A percentile compares a stretch with the other conserved stretches of the same genome.
Evolutionary conservation across 1,139 yeast species (phyloP).

Genomic region (Saccharomyces hybrid): DNA sequence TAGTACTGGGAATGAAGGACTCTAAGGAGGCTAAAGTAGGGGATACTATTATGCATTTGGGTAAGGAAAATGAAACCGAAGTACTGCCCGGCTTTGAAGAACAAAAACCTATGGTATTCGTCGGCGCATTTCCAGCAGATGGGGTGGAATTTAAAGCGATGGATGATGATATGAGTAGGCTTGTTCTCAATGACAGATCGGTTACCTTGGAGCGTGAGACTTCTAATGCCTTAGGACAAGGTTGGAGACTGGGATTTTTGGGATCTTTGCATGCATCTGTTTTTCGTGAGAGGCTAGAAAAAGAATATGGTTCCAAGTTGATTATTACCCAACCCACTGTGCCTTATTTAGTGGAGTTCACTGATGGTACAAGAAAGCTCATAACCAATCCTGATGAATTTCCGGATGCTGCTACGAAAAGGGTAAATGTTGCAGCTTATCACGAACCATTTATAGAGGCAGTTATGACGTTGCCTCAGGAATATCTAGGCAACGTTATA

Average conservation of each 20-base stretch:
- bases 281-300: slow-evolving; percentile 81
- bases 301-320: slow-evolving; percentile 87
- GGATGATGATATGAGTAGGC: slow-evolving; percentile 83
- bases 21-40: slow-evolving; percentile 85
- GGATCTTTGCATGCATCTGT: slow-evolving; percentile 95
- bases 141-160: slow-evolving; percentile 82
- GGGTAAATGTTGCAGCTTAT: slow-evolving; percentile 46
- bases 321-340: slow-evolving; percentile 95
- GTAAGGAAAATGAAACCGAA: slow-evolving; percentile 48
- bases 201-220: slow-evolving; percentile 86
- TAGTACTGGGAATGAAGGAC: slow-evolving; percentile 88
- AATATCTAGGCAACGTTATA: slow-evolving; percentile 84
- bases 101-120: slow-evolving; percentile 96
- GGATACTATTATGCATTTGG: slow-evolving; percentile 75
- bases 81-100: slow-evolving; percentile 94
- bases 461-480: slow-evolving; percentile 83
- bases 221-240: slow-evolving; percentile 90
- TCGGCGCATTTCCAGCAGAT: slow-evolving; percentile 96
- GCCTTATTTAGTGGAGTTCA: slow-evolving; percentile 68
- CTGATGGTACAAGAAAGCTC: slow-evolving; percentile 54
- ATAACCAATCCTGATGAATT: slow-evolving; percentile 90
- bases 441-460: slow-evolving; percentile 91
- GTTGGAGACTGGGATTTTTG: slow-evolving; percentile 92
- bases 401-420: slow-evolving; percentile 48
- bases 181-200: slow-evolving; percentile 85